Evolutionary conservation across 306 rosid species (phyloP), one percentile per base, ranked within the genome.

Genomic region (Lablab purpureus): DNA sequence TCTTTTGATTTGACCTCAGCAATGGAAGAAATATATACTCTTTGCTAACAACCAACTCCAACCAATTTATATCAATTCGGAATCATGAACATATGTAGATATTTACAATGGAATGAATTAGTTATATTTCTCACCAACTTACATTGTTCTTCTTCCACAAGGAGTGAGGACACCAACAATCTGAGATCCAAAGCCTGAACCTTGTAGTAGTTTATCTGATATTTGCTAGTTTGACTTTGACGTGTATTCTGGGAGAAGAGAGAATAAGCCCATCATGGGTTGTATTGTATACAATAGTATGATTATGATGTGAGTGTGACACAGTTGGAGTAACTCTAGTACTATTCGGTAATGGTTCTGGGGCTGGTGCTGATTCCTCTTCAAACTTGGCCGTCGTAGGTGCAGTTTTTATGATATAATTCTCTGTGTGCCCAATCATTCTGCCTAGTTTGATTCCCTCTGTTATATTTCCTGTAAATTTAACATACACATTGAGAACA

Each of bases 391-490:
- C 49, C 34, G 36, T 62, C 6, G 80, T 56, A 22, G 56, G 64
- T 28, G 86, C 67, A 40, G 66, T 34, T 78, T 25, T 82, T 58
- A 10, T 36, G 37, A 23, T 32, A 70, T 40, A 30, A 15, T 81
- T 81, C 67, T 83, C 65, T 4, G 71, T 81, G 77, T 64, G 76
- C 1, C 83, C 82, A 55, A 83, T 75, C 86, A 87, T 75, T 89
- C 83, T 92, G 76, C 97, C 81, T 2, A 69, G 84, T 84, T 79
- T 68, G 64, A 75, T 75, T 80, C 52, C 88, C 56, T 73, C 87
- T 15, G 28, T 51, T 66, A 41, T 45, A 82, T 81, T 83, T 54
- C 80, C 98, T 92, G 87, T 74, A 83, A 76, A 86, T 52, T 84
- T 74, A 8, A 69, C 63, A 34, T 0, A 4, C 7, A 50, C 23